Base-by-base conservation (phyloP, 2,329 filamentous ascomycete genomes). In the Ambrosiella cleistominuta region DNA sequence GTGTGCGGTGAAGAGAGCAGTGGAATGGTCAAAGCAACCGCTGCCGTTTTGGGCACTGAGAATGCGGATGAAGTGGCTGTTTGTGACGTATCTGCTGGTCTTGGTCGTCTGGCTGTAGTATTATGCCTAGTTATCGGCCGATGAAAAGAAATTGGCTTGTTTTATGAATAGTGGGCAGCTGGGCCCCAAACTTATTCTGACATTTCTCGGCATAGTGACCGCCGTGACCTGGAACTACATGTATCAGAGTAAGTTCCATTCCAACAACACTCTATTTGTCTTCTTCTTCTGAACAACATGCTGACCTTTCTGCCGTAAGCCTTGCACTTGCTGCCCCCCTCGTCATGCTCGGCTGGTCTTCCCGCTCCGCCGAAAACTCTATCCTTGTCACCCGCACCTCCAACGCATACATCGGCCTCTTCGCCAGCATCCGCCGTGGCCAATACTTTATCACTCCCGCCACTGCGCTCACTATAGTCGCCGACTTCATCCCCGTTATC, bases 291-390 rank as follows among this genome's bases (percentile, higher is more conserved):
- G 27, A 27, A 27, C 27, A n/a, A 17, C 19, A n/a, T 50, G 44
- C 51, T 50, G 36, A 58, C 27, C 9, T 2, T 36, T 35, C 3
- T 2, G 51, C 45, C n/a, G 7, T 4, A 47, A 11, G 5, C 19
- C 54, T 64, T 42, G 63, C 65, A 2, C 60, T 58, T 13, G 57
- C 60, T 37, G 57, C 57, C 45, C 65, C 66, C 8, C 66, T 62
- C 56, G 42, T 62, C 6, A 62, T 61, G 5, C 63, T 68, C 27
- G 53, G 53, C 3, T 45, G 60, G 6, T 59, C 56, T 7, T 62
- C 57, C 6, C 60, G 57, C 42, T 35, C 37, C 2, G 57, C 60
- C 1, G 38, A 45, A 37, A 56, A 37, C 2, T 61, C 53, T 3
- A 57, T 61, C 8, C 40, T 61, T 7, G n/a, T 57, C 8, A 60